Base-by-base conservation (phyloP, 1,139 yeast genomes). In the Pichia cactophila region DNA sequence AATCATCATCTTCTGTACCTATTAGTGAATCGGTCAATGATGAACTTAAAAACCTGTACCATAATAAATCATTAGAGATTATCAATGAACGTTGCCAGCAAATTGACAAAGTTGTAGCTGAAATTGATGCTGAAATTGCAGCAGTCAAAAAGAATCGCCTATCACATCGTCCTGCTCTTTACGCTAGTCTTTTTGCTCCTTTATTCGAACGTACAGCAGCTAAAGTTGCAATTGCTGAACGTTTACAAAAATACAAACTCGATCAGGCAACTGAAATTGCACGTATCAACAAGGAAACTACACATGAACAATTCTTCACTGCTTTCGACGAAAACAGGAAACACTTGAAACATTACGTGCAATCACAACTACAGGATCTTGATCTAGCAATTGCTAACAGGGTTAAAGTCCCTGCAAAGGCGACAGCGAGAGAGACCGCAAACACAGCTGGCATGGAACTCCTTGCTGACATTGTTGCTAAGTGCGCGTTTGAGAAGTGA, bases 321-420 rank as follows among this genome's bases (percentile, higher is more conserved):
- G 35, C 45, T 6, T 45, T 49, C 23, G 41, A 29, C 14, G 51
- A 49, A 20, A 49, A 49, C 26, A 45, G 51, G 16, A 33, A 26
- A 36, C 43, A 47, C 10, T 33, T 49, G 29, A 43, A 43, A 33
- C 26, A n/a, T 12, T 43, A 40, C 33, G 23, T 49, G 11, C 29
- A 33, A 26, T 17, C 33, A 4, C 37, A 41, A 41, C 41, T 49
- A 5, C 14, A 39, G 10, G 35, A 39, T 10, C 31, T 49, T 5
- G 51, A 49, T 36, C 12, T 31, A 26, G 45, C 37, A 17, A 17
- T 49, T 2, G 42, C 41, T 8, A 38, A 20, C 23, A n/a, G 26
- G 39, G 39, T 36, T 5, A 16, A 16, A 17, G 23, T 20, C 11
- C 23, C 39, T 10, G 23, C 23, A 5, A 17, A 39, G 28, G 41